Base-by-base conservation (phyloP, 192 early-diverging fungal genomes). In the Umbelopsis sp. region DNA sequence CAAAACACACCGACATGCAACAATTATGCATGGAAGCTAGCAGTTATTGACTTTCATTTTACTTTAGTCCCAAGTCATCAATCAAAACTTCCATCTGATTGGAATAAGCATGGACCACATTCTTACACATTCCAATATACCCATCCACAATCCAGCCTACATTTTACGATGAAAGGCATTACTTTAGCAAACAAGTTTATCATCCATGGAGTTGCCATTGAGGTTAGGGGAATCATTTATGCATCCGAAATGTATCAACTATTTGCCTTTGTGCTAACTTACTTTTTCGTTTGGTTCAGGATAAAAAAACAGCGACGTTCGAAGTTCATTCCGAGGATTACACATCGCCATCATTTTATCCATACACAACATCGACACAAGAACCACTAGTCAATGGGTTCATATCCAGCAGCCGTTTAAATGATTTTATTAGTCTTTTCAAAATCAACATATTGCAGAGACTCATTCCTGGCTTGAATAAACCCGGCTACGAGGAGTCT, bases 401-500 rank as follows among this genome's bases (percentile, higher is more conserved):
- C 69, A 83, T 86, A 25, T 90, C 89, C n/a, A 76, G 75, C 5
- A 78, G 75, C 11, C 78, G 82, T 56, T 69, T 92, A 24, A 84
- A 89, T 51, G 88, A 91, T 36, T 69, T 92, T 17, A 75, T 93
- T 29, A 80, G 54, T 21, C 71, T 80, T 34, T 90, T 88, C 77
- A 90, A 91, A 56, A 79, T 86, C 52, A 81, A 83, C 47, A 85
- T 93, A 43, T 69, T 93, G 1, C 89, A 92, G 54, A 71, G 79
- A 24, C 80, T 93, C 44, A 90, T 90, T 43, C 91, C 91, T 22
- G 87, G 86, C 10, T 52, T 92, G 14, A 80, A 87, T 66, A 93
- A 93, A 77, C 85, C 86, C 0, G 92, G 92, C 8, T 92, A 92
- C 66, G 84, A 90, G 72, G 87, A 89, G 51, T 75, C 76, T 20